phyloP scores from a whole-genome alignment of 2,329 filamentous ascomycete genomes.

The Colletotrichum melonis region DNA sequence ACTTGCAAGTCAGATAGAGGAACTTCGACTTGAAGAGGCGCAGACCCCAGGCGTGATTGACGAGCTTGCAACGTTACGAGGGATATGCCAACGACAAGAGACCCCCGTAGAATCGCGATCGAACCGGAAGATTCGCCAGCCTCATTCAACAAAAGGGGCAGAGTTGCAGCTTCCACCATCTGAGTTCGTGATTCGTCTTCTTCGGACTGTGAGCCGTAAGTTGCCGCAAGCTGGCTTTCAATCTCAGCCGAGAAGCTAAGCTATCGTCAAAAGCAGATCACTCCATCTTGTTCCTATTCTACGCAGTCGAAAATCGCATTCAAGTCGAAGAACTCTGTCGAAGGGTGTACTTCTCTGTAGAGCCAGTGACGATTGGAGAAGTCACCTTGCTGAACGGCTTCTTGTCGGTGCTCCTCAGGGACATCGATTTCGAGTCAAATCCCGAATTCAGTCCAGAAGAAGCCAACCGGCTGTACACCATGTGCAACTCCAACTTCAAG shows the following conservation, averaged over 20 bases:
- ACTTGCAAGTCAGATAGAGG: slow-evolving; percentile 31
- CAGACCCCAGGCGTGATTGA: slow-evolving; percentile 24
- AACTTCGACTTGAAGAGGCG: slow-evolving; percentile 13
- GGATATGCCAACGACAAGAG: slow-evolving; percentile 19
- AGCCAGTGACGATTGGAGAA: slow-evolving; percentile 35
- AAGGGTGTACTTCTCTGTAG: slow-evolving; percentile 37
- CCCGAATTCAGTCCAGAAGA: slow-evolving; percentile 29
- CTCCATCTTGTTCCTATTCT: slow-evolving; percentile 34
- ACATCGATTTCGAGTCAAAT: slow-evolving; percentile 26
- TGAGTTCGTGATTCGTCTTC: background rate
- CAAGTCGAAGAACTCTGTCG: slow-evolving; percentile 36
- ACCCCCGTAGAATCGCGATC: background rate
- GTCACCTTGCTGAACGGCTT: slow-evolving; percentile 35
- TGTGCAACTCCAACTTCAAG: slow-evolving; percentile 35
- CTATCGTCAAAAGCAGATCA: background rate
- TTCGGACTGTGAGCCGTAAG: background rate
- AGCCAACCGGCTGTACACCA: slow-evolving; percentile 13
- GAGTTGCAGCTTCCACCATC: slow-evolving; percentile 8
- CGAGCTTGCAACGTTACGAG: slow-evolving; percentile 15
- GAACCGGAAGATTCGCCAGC: background rate
- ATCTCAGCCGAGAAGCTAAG: background rate
- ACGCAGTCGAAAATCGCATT: slow-evolving; percentile 32
- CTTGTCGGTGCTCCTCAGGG: slow-evolving; percentile 35
- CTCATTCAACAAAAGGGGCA: background rate
- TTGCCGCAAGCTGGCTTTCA: too few relatives aligned